Evolutionary conservation across 1,284 basidiomycete species (phyloP), one percentile per base, ranked within the genome.

Genomic region (Papiliotrema laurentii): DNA sequence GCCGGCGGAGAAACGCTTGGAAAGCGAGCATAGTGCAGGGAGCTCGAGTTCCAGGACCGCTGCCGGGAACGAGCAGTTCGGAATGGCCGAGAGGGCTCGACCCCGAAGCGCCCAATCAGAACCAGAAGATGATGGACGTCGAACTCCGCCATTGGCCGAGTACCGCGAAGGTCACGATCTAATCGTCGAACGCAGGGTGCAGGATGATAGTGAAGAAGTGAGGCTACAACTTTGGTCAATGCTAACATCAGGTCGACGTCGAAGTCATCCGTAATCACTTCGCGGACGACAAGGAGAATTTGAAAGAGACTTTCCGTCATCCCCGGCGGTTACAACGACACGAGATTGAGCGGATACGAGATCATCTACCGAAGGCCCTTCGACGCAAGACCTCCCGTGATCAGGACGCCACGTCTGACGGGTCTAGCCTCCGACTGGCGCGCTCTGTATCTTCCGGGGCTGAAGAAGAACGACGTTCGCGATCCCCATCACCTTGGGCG

Each of bases 161-260:
- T 89, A 84, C 80, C 75, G 77, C 58, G 85, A 89, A 65, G 87
- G 87, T 3, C 72, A 77, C 31, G 79, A 87, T 63, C 75, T 78
- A 33, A 70, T 92, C 34, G 77, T 86, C 49, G 87, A 89, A 70
- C 75, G 79, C 39, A 76, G 77, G 24, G 58, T 57, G 2, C 78
- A 77, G 0, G 78, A 79, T n/a, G n/a, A n/a, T n/a, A 81, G 81
- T 6, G 81, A 81, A 47, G 85, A 87, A 75, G 85, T 85, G 53
- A 43, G n/a, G 81, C 68, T 6, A 42, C 21, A 19, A 7, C 37
- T 42, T 58, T 34, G n/a, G 21, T 24, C 26, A 5, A 10, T 25
- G 19, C 38, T 37, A 16, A 46, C 49, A 19, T 13, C 43, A 83
- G 80, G 81, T 84, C 43, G 78, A 83, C 47, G 82, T 84, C 5